Evolutionary conservation across 106 monocot genomes (phyloP).

Genomic region (Dendrobium chrysotoxum): DNA sequence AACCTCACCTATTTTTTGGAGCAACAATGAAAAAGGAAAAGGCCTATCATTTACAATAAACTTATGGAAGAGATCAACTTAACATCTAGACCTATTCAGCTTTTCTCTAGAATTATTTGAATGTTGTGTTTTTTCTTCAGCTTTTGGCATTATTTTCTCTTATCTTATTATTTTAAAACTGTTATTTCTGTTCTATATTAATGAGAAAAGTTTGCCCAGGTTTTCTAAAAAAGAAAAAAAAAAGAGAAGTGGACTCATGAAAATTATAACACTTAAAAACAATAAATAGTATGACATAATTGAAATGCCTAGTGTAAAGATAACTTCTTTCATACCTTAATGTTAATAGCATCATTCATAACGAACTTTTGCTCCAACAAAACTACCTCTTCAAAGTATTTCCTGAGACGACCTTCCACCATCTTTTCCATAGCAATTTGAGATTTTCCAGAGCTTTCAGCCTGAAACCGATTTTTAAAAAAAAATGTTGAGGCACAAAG

Average conservation of each 20-base stretch:
- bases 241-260: too few relatives aligned
- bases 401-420: conserved; percentile 92
- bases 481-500: neutral
- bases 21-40: neutral
- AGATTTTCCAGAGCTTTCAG: conserved; percentile 80
- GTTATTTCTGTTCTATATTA: too few relatives aligned
- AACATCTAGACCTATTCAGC: neutral
- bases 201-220: too few relatives aligned
- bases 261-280: neutral
- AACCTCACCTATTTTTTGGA: neutral
- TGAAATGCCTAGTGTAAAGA: neutral
- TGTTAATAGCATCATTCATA: conserved; percentile 62
- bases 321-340: conserved; percentile 46
- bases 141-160: neutral
- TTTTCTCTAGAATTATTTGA: neutral
- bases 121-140: neutral
- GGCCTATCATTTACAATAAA: neutral
- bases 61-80: neutral
- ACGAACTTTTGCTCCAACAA: conserved; percentile 90
- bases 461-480: conserved; percentile 25
- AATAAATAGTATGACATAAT: neutral
- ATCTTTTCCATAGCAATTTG: conserved; percentile 89
- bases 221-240: too few relatives aligned
- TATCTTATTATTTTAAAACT: neutral
- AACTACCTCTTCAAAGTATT: conserved; percentile 92